These are phyloP conservation scores for Hanseniaspora clermontiae DNA, from an alignment of 805 yeast genomes.

Conservation along the genomic window DNA sequence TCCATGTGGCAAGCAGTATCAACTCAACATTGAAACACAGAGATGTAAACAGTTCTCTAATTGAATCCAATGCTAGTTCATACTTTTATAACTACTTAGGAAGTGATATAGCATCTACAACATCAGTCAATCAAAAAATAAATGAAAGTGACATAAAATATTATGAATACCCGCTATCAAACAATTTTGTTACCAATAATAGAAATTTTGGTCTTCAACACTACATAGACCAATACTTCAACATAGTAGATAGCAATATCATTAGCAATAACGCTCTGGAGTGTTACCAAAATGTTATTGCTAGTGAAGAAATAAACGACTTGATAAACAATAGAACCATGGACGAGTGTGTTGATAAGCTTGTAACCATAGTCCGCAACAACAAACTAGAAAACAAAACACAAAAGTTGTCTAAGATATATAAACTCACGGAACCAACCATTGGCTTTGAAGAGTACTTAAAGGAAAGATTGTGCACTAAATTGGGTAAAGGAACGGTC, in stretches of 20 bases:
- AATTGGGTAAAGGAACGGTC: not conserved
- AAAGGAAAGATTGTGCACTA: conserved; percentile 1
- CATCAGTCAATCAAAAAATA: not conserved
- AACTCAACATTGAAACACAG: not conserved
- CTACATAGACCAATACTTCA: not conserved
- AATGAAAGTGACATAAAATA: not conserved
- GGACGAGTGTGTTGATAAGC: not conserved
- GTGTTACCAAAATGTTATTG: no score
- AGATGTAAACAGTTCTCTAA: not conserved
- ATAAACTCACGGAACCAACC: not conserved
- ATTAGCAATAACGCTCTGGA: not conserved
- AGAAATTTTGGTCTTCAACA: not conserved
- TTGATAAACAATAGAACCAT: not conserved
- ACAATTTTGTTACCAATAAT: not conserved
- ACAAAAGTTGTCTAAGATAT: not conserved
- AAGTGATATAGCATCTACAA: not conserved
- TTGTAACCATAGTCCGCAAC: not conserved
- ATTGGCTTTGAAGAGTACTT: not conserved
- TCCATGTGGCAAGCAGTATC: conserved; percentile 20
- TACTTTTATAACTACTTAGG: not conserved
- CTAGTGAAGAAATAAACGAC: not conserved
- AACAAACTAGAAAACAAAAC: no score
- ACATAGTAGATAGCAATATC: not conserved
- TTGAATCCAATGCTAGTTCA: not conserved
- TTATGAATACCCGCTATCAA: not conserved